These are phyloP conservation scores for Nemania sp. DNA, from an alignment of 2,329 filamentous ascomycete species.

Conservation along the genomic window DNA sequence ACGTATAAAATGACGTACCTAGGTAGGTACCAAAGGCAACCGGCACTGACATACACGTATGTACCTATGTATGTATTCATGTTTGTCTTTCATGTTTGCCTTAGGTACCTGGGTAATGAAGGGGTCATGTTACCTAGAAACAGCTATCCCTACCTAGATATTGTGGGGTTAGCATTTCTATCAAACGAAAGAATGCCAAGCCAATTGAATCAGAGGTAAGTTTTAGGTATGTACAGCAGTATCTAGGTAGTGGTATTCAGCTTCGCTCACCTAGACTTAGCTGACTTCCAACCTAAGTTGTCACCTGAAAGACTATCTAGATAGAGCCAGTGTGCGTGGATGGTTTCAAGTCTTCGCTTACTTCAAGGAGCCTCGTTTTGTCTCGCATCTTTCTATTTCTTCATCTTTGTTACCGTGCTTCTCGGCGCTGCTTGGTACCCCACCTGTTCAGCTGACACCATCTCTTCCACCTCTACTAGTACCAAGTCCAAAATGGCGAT, in stretches of 20 bases:
- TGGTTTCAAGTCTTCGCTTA: slow-evolving; percentile 14
- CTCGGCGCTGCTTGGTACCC: slow-evolving; percentile 1
- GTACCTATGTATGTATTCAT: too few relatives aligned
- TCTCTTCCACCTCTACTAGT: slow-evolving; percentile 35
- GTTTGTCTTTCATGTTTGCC: too few relatives aligned
- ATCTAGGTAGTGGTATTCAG: not conserved
- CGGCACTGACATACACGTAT: too few relatives aligned
- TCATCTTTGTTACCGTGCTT: slow-evolving; percentile 18
- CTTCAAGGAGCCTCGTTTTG: slow-evolving; percentile 1
- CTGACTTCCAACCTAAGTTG: not conserved
- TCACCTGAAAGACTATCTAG: not conserved
- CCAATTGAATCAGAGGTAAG: not conserved
- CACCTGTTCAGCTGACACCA: slow-evolving; percentile 26
- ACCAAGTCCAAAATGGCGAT: slow-evolving; percentile 43
- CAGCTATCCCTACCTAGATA: not conserved
- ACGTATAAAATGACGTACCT: too few relatives aligned
- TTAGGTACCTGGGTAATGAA: not conserved
- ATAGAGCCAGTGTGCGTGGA: slow-evolving; percentile 11
- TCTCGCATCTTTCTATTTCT: not conserved
- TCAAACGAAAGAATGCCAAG: not conserved
- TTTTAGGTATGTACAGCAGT: too few relatives aligned
- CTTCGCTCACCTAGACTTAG: too few relatives aligned
- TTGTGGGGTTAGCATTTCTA: not conserved
- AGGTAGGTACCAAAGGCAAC: too few relatives aligned
- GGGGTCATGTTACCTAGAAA: not conserved